Conservation (phyloP, 106 monocot species). For the Triglochin maritima region DNA sequence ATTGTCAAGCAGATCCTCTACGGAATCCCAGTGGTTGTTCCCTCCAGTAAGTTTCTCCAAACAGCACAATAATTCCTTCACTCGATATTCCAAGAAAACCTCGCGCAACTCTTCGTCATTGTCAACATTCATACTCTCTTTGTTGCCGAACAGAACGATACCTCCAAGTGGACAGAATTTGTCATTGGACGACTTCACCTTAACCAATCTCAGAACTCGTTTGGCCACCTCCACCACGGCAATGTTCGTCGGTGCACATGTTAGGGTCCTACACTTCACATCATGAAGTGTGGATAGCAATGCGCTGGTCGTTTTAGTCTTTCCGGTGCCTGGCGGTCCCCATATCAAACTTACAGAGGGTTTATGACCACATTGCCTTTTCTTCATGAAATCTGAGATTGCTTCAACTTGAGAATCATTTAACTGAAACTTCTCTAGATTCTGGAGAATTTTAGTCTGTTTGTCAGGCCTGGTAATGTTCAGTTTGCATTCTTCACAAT, state of each 20-base stretch:
- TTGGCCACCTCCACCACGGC: slow-evolving; percentile 42
- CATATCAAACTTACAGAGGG: slow-evolving; percentile 44
- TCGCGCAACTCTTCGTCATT: slow-evolving; percentile 21
- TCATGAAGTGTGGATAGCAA: slow-evolving; percentile 22
- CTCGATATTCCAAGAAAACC: slow-evolving; percentile 34
- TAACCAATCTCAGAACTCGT: slow-evolving; percentile 25
- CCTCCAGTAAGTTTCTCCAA: slow-evolving; percentile 34
- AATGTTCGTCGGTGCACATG: slow-evolving; percentile 62
- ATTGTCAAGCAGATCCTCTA: slow-evolving; percentile 27
- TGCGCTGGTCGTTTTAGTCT: slow-evolving; percentile 44
- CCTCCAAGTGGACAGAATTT: slow-evolving; percentile 20
- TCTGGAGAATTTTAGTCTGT: neutral
- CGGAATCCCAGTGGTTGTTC: slow-evolving; percentile 19
- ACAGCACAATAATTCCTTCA: slow-evolving; percentile 18
- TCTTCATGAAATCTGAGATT: slow-evolving; percentile 13
- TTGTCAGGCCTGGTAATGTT: no score
- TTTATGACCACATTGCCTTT: neutral
- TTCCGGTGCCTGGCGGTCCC: slow-evolving; percentile 85
- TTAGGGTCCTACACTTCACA: slow-evolving; percentile 20
- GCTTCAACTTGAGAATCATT: slow-evolving; percentile 36
- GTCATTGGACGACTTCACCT: neutral
- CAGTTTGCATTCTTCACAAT: neutral
- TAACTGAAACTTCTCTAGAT: neutral
- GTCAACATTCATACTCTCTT: slow-evolving; percentile 33
- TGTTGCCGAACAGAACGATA: slow-evolving; percentile 37